A percentile compares a stretch with the other conserved stretches of the same genome.
These are phyloP conservation scores for Gaultheria prostrata DNA, from an alignment of 148 eudicot species.

Conservation along the genomic window DNA sequence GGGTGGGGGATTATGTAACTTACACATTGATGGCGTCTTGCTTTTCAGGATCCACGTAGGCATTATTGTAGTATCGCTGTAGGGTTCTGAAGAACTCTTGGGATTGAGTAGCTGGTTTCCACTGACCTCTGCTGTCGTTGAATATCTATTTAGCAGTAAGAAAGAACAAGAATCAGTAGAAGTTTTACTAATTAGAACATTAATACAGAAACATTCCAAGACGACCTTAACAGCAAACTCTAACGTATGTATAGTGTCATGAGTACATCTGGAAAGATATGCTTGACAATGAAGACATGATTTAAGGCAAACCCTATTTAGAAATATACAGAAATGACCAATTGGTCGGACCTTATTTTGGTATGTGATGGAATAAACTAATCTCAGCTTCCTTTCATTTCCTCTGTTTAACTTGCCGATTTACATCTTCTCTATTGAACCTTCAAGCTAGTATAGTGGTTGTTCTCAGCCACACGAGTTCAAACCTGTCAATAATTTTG, in stretches of 20 bases:
- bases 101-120: slow-evolving; percentile 68
- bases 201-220: background rate
- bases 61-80: slow-evolving; percentile 79
- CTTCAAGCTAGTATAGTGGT: background rate
- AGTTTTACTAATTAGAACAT: background rate
- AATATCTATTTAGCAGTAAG: slow-evolving; percentile 52
- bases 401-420: background rate
- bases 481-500: background rate
- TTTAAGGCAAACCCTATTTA: background rate
- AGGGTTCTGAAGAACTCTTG: slow-evolving; percentile 65
- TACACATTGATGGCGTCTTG: slow-evolving; percentile 92
- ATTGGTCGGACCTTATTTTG: background rate
- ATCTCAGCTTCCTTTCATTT: background rate
- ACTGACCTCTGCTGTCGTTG: slow-evolving; percentile 75
- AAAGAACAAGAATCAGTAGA: background rate
- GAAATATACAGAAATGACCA: background rate
- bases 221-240: background rate
- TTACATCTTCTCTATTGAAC: background rate
- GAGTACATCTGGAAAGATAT: background rate
- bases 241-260: background rate
- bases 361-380: background rate
- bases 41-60: slow-evolving; percentile 74
- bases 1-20: slow-evolving; percentile 23
- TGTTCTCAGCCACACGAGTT: background rate
- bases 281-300: background rate